Evolutionary conservation across 2,329 filamentous ascomycete genomes (phyloP).

Genomic region (Scedosporium minutisporum): DNA sequence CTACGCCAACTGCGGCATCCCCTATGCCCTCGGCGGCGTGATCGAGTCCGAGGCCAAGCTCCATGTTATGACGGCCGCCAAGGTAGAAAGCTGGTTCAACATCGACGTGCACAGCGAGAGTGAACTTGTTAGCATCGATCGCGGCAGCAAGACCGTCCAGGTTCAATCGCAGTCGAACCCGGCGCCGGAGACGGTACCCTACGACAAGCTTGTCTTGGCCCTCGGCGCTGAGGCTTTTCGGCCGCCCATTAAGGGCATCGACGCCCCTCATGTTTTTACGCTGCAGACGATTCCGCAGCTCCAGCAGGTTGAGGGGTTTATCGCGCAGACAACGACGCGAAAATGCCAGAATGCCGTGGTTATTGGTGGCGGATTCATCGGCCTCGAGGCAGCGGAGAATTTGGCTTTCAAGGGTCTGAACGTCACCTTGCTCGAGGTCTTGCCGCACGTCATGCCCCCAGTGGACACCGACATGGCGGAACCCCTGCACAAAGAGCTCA

Average conservation of each 20-base stretch:
- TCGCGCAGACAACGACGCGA: background rate
- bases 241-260: background rate
- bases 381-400: background rate
- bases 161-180: background rate
- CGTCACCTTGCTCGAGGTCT: background rate
- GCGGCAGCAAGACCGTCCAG: background rate
- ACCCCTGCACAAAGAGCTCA: background rate
- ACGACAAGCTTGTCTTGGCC: background rate
- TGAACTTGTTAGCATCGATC: background rate
- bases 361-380: background rate
- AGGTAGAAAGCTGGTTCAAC: background rate
- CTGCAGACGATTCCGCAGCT: background rate
- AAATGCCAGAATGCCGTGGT: background rate
- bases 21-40: background rate
- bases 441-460: background rate
- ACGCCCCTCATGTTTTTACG: background rate
- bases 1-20: conserved; percentile 7
- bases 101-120: background rate
- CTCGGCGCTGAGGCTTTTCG: background rate
- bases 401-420: background rate
- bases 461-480: background rate
- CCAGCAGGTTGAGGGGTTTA: background rate
- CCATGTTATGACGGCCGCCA: background rate
- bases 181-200: background rate
- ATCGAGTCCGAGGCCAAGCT: background rate